Evolutionary conservation across 768 basidiomycete genomes (phyloP), one percentile per base, ranked within the genome.

Genomic region (Polyporus arcularius): DNA sequence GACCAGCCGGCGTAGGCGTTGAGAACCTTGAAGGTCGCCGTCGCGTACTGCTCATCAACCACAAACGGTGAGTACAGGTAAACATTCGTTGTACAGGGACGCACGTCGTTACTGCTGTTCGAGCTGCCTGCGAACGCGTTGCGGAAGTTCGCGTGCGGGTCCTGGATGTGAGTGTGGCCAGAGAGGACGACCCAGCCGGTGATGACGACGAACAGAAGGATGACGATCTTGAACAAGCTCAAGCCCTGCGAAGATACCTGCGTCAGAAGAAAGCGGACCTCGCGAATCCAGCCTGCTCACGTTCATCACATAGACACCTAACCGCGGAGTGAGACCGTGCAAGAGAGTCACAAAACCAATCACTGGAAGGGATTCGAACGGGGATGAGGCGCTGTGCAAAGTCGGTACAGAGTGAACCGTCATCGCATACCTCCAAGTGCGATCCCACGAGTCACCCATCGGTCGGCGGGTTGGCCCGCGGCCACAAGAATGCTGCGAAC

Each of bases 171-270:
- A 2, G 85, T 86, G 55, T 78, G 64, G 0, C 85, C 87, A 4
- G 80, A 79, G 11, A 89, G 77, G 9, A 88, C 87, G 26, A 82
- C 83, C 75, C 85, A 82, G 3, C 85, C 82, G 4, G 84, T 80
- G 43, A 86, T 70, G 1, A 85, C 80, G 46, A 88, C 71, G 60
- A 86, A 79, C n/a, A 82, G 28, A 0, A 87, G 73, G 50, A 86
- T 81, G 14, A 75, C 55, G 4, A 82, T 79, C 67, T 86, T 86
- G 75, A 85, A 84, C 28, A 82, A 60, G 38, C 82, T 77, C 41
- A 86, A 71, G 16, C 70, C 67, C 84, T 85, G 48, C 21, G 7
- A 18, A 12, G 7, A 15, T 26, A n/a, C 26, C 6, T 45, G 38
- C 42, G 39, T 8, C 47, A 14, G 46, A 46, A 9, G 75, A 8